Evolutionary conservation across 2,329 filamentous ascomycete species (phyloP).

Genomic region (Thyridium curvatum): DNA sequence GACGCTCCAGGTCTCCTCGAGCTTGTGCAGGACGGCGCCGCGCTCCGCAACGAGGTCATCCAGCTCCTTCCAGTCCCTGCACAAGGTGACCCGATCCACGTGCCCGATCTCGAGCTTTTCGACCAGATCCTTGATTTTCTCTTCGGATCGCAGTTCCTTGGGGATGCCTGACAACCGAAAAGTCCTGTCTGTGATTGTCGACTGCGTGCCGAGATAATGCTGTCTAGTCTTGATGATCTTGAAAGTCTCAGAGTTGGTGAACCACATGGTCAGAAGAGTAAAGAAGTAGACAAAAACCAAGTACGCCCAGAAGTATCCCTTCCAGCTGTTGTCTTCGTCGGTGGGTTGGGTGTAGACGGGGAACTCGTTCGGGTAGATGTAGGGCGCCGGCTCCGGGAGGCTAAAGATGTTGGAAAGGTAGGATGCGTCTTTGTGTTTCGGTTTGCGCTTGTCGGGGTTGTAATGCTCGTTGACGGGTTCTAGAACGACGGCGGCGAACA

Average conservation of each 20-base stretch:
- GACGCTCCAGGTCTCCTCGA: slow-evolving; percentile 80
- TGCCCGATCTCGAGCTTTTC: slow-evolving; percentile 84
- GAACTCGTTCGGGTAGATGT: not conserved
- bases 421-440: slow-evolving; percentile 2
- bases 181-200: slow-evolving; percentile 91
- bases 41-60: slow-evolving; percentile 69
- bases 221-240: slow-evolving; percentile 82
- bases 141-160: slow-evolving; percentile 68
- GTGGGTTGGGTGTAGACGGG: slow-evolving; percentile 7
- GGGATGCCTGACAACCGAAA: slow-evolving; percentile 90
- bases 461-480: slow-evolving; percentile 78
- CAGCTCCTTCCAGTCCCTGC: slow-evolving; percentile 77
- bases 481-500: slow-evolving; percentile 76
- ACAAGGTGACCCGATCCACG: slow-evolving; percentile 82
- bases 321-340: slow-evolving; percentile 15
- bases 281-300: slow-evolving; percentile 94
- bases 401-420: not conserved
- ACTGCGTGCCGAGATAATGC: slow-evolving; percentile 86
- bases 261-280: slow-evolving; percentile 71
- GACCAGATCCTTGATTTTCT: slow-evolving; percentile 77
- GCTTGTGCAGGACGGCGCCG: slow-evolving; percentile 55
- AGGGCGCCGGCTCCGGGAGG: not conserved
- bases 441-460: slow-evolving; percentile 15
- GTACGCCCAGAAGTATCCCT: slow-evolving; percentile 80
- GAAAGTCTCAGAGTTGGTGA: slow-evolving; percentile 76